Evolutionary conservation across 768 basidiomycete species (phyloP).

Genomic region (Tricholoma hemisulphureum): DNA sequence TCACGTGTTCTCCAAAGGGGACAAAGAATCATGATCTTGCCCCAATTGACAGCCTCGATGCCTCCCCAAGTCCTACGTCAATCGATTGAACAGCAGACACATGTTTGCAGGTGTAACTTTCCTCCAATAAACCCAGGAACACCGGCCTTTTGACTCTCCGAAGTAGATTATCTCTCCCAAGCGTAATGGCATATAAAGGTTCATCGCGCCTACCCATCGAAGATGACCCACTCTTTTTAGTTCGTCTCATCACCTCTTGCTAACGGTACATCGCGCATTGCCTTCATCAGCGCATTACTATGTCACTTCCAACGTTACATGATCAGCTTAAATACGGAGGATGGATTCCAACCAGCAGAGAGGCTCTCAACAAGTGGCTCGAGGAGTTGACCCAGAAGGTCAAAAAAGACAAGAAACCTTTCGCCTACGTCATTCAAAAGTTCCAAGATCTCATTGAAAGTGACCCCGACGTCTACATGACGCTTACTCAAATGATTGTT

Average conservation of each 20-base stretch:
- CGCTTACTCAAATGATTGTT: slow-evolving; percentile 27
- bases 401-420: neutral
- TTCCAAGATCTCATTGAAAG: slow-evolving; percentile 22
- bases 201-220: neutral
- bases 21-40: neutral
- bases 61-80: neutral
- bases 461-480: slow-evolving; percentile 20
- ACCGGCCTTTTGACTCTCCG: neutral
- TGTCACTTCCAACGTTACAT: neutral
- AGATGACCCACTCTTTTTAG: neutral
- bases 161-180: neutral
- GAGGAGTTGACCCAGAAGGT: neutral
- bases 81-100: too few relatives aligned
- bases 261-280: neutral
- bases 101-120: neutral
- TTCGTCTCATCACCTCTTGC: neutral
- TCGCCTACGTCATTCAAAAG: slow-evolving; percentile 14
- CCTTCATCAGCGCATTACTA: neutral
- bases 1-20: too few relatives aligned
- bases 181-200: neutral
- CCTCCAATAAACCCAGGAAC: neutral
- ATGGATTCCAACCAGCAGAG: neutral
- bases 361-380: neutral
- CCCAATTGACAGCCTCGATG: neutral
- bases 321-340: neutral